phyloP scores from a whole-genome alignment of 2,329 filamentous ascomycete species.

The Drechslera avenae region DNA sequence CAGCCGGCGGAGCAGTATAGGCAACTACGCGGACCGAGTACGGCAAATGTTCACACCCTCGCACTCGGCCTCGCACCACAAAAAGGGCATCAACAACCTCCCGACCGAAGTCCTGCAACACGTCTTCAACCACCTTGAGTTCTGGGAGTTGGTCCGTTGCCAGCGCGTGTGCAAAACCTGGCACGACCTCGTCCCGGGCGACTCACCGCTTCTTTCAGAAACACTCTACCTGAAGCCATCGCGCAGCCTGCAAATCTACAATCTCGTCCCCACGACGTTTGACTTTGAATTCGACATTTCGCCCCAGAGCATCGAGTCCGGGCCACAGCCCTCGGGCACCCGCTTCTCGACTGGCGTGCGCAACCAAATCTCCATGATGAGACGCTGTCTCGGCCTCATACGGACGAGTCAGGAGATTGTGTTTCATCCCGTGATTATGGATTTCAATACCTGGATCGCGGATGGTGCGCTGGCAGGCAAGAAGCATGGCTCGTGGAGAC shows the following conservation, averaged over 20 bases:
- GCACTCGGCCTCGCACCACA: neutral
- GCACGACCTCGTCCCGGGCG: constrained; percentile 15
- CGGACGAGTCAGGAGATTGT: constrained; percentile 19
- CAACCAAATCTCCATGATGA: constrained; percentile 7
- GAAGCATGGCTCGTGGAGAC: constrained; percentile 6
- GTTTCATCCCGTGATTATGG: constrained; percentile 15
- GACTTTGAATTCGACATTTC: constrained; percentile 15
- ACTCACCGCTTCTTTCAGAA: constrained; percentile 13
- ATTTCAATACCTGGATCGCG: constrained; percentile 9
- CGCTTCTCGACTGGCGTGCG: constrained; percentile 2
- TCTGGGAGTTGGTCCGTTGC: constrained; percentile 14
- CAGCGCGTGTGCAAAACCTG: constrained; percentile 19
- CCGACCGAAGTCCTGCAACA: constrained; percentile 20
- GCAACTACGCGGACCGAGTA: constrained; percentile 22
- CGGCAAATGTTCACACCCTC: constrained; percentile 17
- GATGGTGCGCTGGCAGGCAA: neutral
- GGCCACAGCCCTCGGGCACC: constrained; percentile 2
- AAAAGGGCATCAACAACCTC: constrained; percentile 12
- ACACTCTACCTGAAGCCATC: constrained; percentile 20
- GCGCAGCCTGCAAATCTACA: constrained; percentile 19
- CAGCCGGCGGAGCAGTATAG: constrained; percentile 20
- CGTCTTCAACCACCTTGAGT: constrained; percentile 17
- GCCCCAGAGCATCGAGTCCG: constrained; percentile 2
- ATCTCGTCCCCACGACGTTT: constrained; percentile 13
- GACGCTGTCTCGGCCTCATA: constrained; percentile 15